phyloP scores from a whole-genome alignment of 108 stramenopile genomes.

The Fragilaria crotonensis region DNA sequence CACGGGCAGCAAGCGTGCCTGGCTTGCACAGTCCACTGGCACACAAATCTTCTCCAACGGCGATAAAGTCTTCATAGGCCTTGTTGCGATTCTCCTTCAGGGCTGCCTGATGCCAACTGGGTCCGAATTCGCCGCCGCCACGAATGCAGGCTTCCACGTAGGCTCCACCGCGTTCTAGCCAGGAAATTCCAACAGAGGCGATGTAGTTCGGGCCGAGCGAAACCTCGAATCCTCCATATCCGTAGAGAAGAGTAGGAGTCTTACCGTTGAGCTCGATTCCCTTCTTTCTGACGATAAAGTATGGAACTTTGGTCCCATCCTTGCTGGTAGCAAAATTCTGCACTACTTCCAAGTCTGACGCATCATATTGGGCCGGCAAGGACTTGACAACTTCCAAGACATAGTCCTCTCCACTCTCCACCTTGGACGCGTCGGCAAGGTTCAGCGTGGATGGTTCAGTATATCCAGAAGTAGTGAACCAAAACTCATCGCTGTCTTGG shows the following conservation, averaged over 20 bases:
- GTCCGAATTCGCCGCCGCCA: conserved; percentile 93
- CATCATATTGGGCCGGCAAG: conserved; percentile 59
- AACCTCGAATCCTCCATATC: conserved; percentile 97
- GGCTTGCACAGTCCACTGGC: conserved; percentile 62
- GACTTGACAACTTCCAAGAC: conserved; percentile 47
- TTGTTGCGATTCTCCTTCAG: conserved; percentile 82
- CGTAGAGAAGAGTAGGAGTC: conserved; percentile 64
- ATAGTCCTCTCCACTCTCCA: conserved; percentile 36
- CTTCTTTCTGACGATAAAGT: conserved; percentile 60
- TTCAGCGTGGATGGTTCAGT: conserved; percentile 60
- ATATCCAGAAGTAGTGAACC: conserved; percentile 64
- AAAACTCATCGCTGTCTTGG: conserved; percentile 54
- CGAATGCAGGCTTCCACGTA: conserved; percentile 96
- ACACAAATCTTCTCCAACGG: conserved; percentile 84
- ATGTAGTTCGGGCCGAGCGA: conserved; percentile 83
- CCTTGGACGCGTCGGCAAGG: conserved; percentile 55
- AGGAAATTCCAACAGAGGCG: conserved; percentile 64
- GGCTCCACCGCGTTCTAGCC: conserved; percentile 89
- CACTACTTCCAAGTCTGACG: conserved; percentile 40
- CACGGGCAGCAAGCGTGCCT: conserved; percentile 81
- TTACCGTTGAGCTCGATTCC: conserved; percentile 45
- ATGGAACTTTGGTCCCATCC: conserved; percentile 83
- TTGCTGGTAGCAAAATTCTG: conserved; percentile 68
- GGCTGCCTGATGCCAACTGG: conserved; percentile 87
- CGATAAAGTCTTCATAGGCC: conserved; percentile 93